Evolutionary conservation across 2,329 filamentous ascomycete genomes (phyloP), one percentile per base, ranked within the genome.

Genomic region (Ceratocystis alfenasii): DNA sequence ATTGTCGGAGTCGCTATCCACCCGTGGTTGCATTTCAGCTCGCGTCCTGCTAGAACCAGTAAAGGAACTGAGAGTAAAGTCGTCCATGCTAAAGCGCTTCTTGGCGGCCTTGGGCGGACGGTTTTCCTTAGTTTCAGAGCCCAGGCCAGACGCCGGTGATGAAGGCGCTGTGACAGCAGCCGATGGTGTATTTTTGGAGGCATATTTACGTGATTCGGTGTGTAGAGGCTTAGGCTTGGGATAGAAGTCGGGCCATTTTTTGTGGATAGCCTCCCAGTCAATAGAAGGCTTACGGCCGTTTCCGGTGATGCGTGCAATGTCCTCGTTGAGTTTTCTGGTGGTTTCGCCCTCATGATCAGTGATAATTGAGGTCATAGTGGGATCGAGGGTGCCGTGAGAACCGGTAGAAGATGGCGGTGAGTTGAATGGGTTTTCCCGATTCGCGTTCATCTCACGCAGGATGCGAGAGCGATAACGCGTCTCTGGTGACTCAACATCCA

Each of bases 321-420:
- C 76, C 63, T 81, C 77, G 70, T 80, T 78, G 50, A 81, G 74
- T 66, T 75, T 76, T 66, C 79, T 78, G 50, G 80, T 82, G 36
- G 80, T 81, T 72, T 83, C 81, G 72, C 77, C 79, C 67, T 82
- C 80, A 46, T 78, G 79, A 66, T 78, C 78, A 66, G 80, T 78
- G 68, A 81, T 80, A 70, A 83, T 74, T 53, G 80, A 79, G 46
- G 81, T 81, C 63, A 78, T 71, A 59, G 80, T 83, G 65, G 79
- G 78, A 71, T 79, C 81, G 69, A 83, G 76, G 68, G 80, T 82
- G 72, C 81, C 81, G 73, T 83, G 81, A 64, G 80, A 81, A 65
- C 81, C 81, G 36, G 81, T 83, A 5, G 81, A 83, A 5, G 81
- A 82, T 22, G 81, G 81, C 4, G 81, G 81, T 22, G 81, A 83